Conservation (phyloP, 805 yeast species). For the Teunomyces lycoperdinae region DNA sequence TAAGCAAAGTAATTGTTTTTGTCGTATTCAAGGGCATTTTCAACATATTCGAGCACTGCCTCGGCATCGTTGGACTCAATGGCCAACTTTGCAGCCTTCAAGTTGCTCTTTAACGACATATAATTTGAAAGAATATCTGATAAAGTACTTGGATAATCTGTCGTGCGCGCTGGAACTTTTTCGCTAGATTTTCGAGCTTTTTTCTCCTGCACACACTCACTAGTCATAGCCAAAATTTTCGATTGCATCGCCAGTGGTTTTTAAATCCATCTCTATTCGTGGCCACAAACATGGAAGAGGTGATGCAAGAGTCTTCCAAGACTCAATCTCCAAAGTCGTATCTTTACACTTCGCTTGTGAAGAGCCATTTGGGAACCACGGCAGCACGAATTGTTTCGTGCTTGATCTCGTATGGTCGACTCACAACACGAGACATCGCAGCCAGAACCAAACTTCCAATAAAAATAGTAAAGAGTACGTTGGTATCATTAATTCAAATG, state of each 20-base stretch:
- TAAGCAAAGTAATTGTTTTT: conserved; percentile 60
- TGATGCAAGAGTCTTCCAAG: conserved; percentile 28
- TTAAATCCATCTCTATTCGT: not conserved
- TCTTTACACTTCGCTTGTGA: conserved; percentile 52
- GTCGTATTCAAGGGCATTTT: conserved; percentile 57
- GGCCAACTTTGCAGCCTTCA: conserved; percentile 44
- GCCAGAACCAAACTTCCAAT: conserved; percentile 45
- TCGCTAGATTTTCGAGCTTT: no score
- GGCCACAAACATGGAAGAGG: conserved; percentile 14
- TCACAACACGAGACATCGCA: conserved; percentile 54
- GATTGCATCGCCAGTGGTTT: not conserved
- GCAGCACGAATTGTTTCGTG: conserved; percentile 62
- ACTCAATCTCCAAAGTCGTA: conserved; percentile 63
- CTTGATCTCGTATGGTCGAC: conserved; percentile 66
- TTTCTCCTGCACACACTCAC: not conserved
- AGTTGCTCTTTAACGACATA: conserved; percentile 24
- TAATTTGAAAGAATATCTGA: no score
- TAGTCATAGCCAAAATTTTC: not conserved
- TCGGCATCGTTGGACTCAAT: conserved; percentile 58
- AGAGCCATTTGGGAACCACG: conserved; percentile 64
- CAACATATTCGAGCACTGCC: conserved; percentile 54
- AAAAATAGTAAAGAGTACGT: conserved; percentile 54
- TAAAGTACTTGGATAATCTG: not conserved
- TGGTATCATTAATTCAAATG: conserved; percentile 77
- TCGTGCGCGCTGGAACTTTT: no score